A percentile compares a stretch with the other conserved stretches of the same genome.
phyloP scores from a whole-genome alignment of 1,284 basidiomycete genomes.

The Trichosporon asahii region DNA sequence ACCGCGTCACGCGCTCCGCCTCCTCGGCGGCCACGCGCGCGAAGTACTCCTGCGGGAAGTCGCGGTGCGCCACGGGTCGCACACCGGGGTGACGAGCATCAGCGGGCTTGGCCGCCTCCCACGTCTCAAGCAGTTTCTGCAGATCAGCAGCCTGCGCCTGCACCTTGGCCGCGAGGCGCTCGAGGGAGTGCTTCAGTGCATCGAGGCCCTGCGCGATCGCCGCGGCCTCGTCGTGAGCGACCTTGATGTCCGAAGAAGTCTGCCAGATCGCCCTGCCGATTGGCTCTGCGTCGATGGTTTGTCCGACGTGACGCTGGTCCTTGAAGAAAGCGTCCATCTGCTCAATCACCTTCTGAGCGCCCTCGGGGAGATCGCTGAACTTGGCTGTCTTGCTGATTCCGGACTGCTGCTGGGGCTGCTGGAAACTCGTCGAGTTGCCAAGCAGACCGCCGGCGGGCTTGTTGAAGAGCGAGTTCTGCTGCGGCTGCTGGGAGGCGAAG shows the following conservation, averaged over 20 bases:
- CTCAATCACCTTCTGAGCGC: conserved; percentile 41
- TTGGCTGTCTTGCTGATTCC: conserved; percentile 40
- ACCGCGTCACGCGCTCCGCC: conserved; percentile 40
- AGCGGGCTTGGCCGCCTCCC: conserved; percentile 39
- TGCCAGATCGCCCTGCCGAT: conserved; percentile 45
- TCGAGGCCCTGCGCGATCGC: conserved; percentile 38
- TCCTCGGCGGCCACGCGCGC: conserved; percentile 30
- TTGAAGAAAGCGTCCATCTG: conserved; percentile 42
- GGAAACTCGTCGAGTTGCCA: not conserved
- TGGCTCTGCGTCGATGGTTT: conserved; percentile 32
- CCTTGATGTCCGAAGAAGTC: conserved; percentile 40
- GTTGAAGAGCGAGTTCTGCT: conserved; percentile 9
- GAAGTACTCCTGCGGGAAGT: conserved; percentile 48
- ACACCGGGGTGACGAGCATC: conserved; percentile 37
- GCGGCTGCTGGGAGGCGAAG: conserved; percentile 14
- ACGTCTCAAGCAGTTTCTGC: conserved; percentile 41
- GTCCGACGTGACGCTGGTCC: conserved; percentile 36
- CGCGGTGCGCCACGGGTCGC: conserved; percentile 38
- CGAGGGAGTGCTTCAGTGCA: conserved; percentile 30
- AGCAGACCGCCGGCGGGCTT: not conserved
- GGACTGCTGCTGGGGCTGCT: conserved; percentile 3
- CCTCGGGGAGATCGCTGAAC: conserved; percentile 44
- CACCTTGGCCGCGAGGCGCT: conserved; percentile 33
- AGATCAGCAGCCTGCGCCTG: conserved; percentile 37
- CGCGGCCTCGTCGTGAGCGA: conserved; percentile 38